Percentiles rank a stretch among this genome's conserved stretches.
Conservation (phyloP, 1,284 basidiomycete species). For the Papiliotrema nemorosa region DNA sequence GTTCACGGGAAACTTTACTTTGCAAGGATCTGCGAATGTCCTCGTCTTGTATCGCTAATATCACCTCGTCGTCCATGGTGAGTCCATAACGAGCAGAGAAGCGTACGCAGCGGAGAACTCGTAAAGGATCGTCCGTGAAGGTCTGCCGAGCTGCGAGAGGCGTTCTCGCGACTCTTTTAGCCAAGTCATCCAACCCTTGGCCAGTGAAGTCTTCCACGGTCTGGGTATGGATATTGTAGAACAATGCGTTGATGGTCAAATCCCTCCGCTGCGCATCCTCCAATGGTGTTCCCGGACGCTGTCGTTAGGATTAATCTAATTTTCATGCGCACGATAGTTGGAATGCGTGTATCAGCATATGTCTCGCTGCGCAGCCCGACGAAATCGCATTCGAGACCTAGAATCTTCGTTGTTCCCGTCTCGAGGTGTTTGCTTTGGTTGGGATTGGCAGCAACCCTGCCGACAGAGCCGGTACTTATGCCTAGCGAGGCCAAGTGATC, state of each 20-base stretch:
- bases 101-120: slow-evolving; percentile 83
- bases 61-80: slow-evolving; percentile 67
- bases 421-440: slow-evolving; percentile 98
- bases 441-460: slow-evolving; percentile 89
- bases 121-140: slow-evolving; percentile 89
- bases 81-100: slow-evolving; percentile 91
- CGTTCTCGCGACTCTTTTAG: slow-evolving; percentile 77
- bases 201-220: slow-evolving; percentile 84
- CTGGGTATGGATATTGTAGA: slow-evolving; percentile 93
- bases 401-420: slow-evolving; percentile 83
- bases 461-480: slow-evolving; percentile 59
- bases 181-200: slow-evolving; percentile 79
- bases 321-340: slow-evolving; percentile 66
- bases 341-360: slow-evolving; percentile 87
- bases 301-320: slow-evolving; percentile 3
- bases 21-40: slow-evolving; percentile 72
- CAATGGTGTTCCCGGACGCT: slow-evolving; percentile 88
- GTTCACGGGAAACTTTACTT: slow-evolving; percentile 78
- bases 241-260: slow-evolving; percentile 92
- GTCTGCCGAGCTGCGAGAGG: slow-evolving; percentile 83
- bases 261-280: slow-evolving; percentile 91
- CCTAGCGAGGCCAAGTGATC: slow-evolving; percentile 59
- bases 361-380: slow-evolving; percentile 93
- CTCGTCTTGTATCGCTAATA: slow-evolving; percentile 62
- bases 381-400: slow-evolving; percentile 85